Conservation (phyloP, 345 rosid genomes). For the Bruguiera gymnorhiza region DNA sequence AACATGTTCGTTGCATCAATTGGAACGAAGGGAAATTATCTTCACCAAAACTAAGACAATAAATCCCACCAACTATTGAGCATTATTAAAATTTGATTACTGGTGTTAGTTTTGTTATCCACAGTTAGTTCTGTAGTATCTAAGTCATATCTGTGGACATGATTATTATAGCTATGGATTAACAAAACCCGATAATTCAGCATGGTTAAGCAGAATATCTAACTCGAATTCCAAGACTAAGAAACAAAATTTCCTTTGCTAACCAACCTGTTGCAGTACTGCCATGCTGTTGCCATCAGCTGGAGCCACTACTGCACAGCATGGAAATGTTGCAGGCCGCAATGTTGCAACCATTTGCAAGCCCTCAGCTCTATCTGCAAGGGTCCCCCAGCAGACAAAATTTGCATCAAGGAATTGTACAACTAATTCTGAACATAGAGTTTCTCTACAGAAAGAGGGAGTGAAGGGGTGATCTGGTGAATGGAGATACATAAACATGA, state of each 20-base stretch:
- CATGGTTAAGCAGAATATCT: not conserved
- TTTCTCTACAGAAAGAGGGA: slow-evolving; percentile 51
- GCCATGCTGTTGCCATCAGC: slow-evolving; percentile 38
- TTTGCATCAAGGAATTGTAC: slow-evolving; percentile 55
- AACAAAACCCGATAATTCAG: not conserved
- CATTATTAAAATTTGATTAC: no score
- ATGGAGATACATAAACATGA: slow-evolving; percentile 58
- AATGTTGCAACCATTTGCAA: slow-evolving; percentile 40
- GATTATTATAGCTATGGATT: no score
- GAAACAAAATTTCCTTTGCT: not conserved
- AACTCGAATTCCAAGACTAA: not conserved
- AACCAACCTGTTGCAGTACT: slow-evolving; percentile 55
- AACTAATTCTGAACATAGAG: slow-evolving; percentile 48
- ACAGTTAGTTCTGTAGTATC: no score
- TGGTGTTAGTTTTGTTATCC: no score
- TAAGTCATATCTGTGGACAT: no score
- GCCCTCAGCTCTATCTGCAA: slow-evolving; percentile 50
- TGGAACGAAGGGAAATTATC: no score
- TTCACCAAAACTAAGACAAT: no score
- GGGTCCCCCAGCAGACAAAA: slow-evolving; percentile 54
- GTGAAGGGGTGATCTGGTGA: slow-evolving; percentile 52
- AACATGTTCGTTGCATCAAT: no score
- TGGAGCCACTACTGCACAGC: slow-evolving; percentile 52
- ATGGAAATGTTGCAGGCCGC: slow-evolving; percentile 48
- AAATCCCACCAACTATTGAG: no score